A percentile compares a stretch with the other conserved stretches of the same genome.
phyloP scores from a whole-genome alignment of 495 filamentous ascomycete genomes.

The Neurospora sp. region DNA sequence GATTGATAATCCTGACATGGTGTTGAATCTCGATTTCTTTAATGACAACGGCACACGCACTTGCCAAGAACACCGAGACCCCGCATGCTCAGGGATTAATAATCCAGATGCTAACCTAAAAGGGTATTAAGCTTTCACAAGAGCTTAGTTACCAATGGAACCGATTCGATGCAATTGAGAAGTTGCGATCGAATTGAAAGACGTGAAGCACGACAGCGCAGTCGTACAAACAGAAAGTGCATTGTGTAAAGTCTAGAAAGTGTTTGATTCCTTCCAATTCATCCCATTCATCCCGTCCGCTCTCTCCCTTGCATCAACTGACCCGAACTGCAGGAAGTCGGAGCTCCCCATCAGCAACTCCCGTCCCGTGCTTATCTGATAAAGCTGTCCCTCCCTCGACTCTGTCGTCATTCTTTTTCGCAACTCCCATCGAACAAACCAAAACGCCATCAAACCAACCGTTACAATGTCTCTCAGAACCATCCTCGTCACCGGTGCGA shows the following conservation, averaged over 20 bases:
- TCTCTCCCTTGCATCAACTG: not conserved
- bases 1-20: not conserved
- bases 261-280: not conserved
- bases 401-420: not conserved
- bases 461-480: slow-evolving; percentile 10
- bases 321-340: not conserved
- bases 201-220: not conserved
- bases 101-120: not conserved
- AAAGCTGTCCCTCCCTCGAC: not conserved
- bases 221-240: not conserved
- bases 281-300: not conserved
- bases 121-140: not conserved
- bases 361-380: not conserved
- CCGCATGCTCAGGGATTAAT: not conserved
- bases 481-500: slow-evolving; percentile 52
- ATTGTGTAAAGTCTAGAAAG: not conserved
- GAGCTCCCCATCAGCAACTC: not conserved
- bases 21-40: not conserved
- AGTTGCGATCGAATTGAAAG: not conserved
- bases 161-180: not conserved
- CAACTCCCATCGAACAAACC: not conserved
- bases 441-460: not conserved
- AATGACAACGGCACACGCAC: not conserved
- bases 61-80: not conserved
- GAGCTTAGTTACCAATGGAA: not conserved